Evolutionary conservation across 192 early-diverging fungal genomes (phyloP).

Genomic region (Entomortierella beljakovae): DNA sequence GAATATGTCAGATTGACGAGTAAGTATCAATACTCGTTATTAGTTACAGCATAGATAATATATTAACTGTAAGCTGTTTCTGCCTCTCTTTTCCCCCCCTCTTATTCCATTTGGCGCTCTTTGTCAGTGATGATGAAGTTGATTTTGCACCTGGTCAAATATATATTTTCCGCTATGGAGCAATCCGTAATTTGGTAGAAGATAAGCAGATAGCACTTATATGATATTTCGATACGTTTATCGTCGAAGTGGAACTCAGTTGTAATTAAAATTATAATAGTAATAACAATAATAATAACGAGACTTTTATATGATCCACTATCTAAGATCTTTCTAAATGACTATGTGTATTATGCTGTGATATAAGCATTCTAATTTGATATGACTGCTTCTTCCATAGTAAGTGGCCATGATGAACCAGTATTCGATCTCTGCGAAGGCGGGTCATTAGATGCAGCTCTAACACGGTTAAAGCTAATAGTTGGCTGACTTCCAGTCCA

Average conservation of each 20-base stretch:
- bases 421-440: not conserved
- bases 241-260: not conserved
- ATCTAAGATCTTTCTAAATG: no score
- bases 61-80: not conserved
- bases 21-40: conserved; percentile 6
- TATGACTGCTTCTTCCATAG: not conserved
- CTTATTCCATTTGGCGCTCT: not conserved
- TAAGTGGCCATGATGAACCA: not conserved
- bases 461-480: not conserved
- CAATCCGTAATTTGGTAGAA: conserved; percentile 56
- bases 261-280: not conserved
- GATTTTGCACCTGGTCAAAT: conserved; percentile 56
- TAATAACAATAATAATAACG: no score
- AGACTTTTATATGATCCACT: no score
- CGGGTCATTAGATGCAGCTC: not conserved
- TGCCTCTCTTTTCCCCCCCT: not conserved
- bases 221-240: conserved; percentile 20
- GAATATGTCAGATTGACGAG: conserved; percentile 62
- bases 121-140: conserved; percentile 42
- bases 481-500: conserved; percentile 23
- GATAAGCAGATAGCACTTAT: conserved; percentile 64
- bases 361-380: not conserved
- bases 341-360: not conserved
- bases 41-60: not conserved
- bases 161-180: conserved; percentile 66